A percentile compares a stretch with the other conserved stretches of the same genome.
phyloP scores from a whole-genome alignment of 129 eudicot species.

The Smallanthus sonchifolius region DNA sequence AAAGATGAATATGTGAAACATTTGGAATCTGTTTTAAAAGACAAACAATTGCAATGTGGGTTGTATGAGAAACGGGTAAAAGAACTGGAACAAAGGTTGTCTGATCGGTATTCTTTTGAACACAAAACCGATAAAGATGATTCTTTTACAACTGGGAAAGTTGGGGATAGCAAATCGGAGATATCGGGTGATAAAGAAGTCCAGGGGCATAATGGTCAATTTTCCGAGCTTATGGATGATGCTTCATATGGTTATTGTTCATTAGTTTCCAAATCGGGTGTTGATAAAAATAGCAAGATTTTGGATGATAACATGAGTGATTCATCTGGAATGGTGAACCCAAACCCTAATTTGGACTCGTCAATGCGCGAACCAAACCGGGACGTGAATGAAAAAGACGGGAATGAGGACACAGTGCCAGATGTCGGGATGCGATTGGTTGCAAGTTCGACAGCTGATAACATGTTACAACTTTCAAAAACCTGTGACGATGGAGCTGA shows the following conservation, averaged over 20 bases:
- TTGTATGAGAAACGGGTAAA: constrained; percentile 79
- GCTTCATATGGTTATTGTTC: constrained; percentile 55
- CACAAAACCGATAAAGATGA: constrained; percentile 34
- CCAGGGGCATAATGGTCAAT: constrained; percentile 30
- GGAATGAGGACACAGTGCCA: constrained; percentile 28
- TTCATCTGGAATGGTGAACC: constrained; percentile 64
- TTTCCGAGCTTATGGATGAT: constrained; percentile 68
- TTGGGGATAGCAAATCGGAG: constrained; percentile 58
- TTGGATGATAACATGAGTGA: constrained; percentile 86
- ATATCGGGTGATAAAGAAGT: constrained; percentile 51
- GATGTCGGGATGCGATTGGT: constrained; percentile 41
- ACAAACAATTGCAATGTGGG: constrained; percentile 59
- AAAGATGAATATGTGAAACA: constrained; percentile 76
- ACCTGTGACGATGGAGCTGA: constrained; percentile 27
- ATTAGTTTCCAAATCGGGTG: constrained; percentile 35
- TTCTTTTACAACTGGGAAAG: constrained; percentile 41
- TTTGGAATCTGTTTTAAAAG: constrained; percentile 51
- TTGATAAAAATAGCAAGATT: constrained; percentile 41
- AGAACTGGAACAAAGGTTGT: constrained; percentile 73
- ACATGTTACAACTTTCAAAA: constrained; percentile 33
- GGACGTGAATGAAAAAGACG: constrained; percentile 51
- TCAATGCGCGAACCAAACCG: constrained; percentile 72
- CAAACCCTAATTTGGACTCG: constrained; percentile 65
- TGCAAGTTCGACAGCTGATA: constrained; percentile 57
- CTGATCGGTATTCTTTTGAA: constrained; percentile 47